Conservation (phyloP, 805 yeast species). For the Cyberlindnera maritima region DNA sequence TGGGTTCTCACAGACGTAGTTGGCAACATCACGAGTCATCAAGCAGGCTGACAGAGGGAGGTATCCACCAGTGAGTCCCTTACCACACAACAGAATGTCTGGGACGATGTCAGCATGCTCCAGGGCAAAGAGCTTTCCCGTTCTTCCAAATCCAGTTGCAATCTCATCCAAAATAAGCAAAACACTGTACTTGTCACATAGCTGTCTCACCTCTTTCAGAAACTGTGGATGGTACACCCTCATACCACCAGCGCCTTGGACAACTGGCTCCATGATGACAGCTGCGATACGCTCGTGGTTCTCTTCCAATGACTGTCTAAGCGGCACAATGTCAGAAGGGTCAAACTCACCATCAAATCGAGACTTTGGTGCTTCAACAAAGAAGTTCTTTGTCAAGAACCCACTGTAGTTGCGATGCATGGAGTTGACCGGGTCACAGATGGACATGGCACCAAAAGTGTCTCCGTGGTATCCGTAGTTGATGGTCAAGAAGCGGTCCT, state of each 20-base stretch:
- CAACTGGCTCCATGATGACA: slow-evolving; percentile 35
- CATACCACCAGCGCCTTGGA: slow-evolving; percentile 41
- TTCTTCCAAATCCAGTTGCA: slow-evolving; percentile 22
- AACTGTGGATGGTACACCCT: slow-evolving; percentile 33
- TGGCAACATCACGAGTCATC: slow-evolving; percentile 6
- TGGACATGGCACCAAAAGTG: slow-evolving; percentile 38
- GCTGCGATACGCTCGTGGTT: slow-evolving; percentile 34
- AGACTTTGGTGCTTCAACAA: slow-evolving; percentile 28
- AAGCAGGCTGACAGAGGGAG: slow-evolving; percentile 27
- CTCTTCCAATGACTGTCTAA: slow-evolving; percentile 27
- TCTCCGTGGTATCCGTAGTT: slow-evolving; percentile 39
- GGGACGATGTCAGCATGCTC: slow-evolving; percentile 31
- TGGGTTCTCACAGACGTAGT: slow-evolving; percentile 3
- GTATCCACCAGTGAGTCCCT: slow-evolving; percentile 30
- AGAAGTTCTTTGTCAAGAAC: slow-evolving; percentile 29
- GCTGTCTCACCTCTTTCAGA: slow-evolving; percentile 30
- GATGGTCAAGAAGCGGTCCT: slow-evolving; percentile 30
- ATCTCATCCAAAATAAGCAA: slow-evolving; percentile 37
- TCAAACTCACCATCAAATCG: slow-evolving; percentile 17
- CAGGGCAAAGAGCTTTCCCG: slow-evolving; percentile 28
- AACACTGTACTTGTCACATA: slow-evolving; percentile 32
- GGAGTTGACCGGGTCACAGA: slow-evolving; percentile 32
- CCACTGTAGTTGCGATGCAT: slow-evolving; percentile 33
- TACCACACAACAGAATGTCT: slow-evolving; percentile 28
- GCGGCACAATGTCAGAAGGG: slow-evolving; percentile 27